Evolutionary conservation across 1,139 yeast genomes (phyloP).

Genomic region (Debaryomyces nepalensis): DNA sequence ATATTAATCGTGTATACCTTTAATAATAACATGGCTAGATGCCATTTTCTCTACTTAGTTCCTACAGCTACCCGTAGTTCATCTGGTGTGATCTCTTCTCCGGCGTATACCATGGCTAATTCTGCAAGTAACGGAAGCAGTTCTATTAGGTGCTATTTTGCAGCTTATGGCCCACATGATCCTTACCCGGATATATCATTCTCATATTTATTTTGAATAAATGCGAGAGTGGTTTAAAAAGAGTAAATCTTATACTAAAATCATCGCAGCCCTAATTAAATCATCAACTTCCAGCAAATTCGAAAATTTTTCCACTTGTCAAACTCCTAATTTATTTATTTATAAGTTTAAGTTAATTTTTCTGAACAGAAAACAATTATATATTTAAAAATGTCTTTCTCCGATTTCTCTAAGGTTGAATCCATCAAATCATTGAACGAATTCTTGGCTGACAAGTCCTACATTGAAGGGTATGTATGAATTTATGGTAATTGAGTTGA

Average conservation of each 20-base stretch:
- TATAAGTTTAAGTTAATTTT: constrained; percentile 3
- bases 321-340: constrained; percentile 8
- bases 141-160: no score
- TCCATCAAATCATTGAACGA: constrained; percentile 85
- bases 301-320: constrained; percentile 10
- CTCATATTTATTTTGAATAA: constrained; percentile 5
- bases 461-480: constrained; percentile 85
- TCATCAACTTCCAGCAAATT: constrained; percentile 3
- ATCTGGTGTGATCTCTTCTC: background rate
- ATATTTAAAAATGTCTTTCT: constrained; percentile 59
- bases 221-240: no score
- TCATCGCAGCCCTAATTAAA: constrained; percentile 11
- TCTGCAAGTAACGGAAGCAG: no score
- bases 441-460: constrained; percentile 88
- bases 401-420: constrained; percentile 80
- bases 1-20: constrained; percentile 1
- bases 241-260: constrained; percentile 9
- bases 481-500: background rate
- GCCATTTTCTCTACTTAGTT: background rate
- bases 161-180: constrained; percentile 5
- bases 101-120: background rate
- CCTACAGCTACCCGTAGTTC: background rate
- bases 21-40: constrained; percentile 5
- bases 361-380: constrained; percentile 8
- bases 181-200: constrained; percentile 8